Evolutionary conservation across 2,329 filamentous ascomycete species (phyloP).

Genomic region (Mycosphaerella sp.): DNA sequence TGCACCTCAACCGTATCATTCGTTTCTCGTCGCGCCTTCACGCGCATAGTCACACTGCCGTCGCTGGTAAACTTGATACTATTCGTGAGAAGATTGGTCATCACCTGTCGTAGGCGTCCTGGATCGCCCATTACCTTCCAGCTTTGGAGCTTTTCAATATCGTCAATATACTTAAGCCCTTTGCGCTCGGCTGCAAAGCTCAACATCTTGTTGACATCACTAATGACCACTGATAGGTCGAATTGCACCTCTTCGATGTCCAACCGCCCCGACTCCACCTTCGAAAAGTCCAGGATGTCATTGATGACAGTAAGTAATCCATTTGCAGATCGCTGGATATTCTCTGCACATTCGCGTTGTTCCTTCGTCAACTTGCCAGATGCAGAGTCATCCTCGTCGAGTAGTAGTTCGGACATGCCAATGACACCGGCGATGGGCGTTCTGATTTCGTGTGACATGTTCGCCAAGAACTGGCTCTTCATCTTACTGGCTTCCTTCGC

Average conservation of each 20-base stretch:
- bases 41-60: slow-evolving; percentile 61
- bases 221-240: slow-evolving; percentile 64
- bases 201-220: slow-evolving; percentile 81
- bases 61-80: slow-evolving; percentile 69
- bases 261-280: slow-evolving; percentile 66
- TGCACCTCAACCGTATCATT: slow-evolving; percentile 60
- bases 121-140: slow-evolving; percentile 82
- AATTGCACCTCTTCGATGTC: slow-evolving; percentile 79
- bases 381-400: slow-evolving; percentile 50
- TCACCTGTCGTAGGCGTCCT: slow-evolving; percentile 74
- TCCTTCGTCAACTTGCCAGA: slow-evolving; percentile 53
- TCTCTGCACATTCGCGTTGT: slow-evolving; percentile 67
- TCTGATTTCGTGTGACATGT: slow-evolving; percentile 42
- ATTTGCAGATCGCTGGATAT: slow-evolving; percentile 72
- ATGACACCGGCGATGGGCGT: slow-evolving; percentile 71
- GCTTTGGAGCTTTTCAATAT: slow-evolving; percentile 56
- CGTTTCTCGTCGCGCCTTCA: slow-evolving; percentile 58
- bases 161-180: slow-evolving; percentile 64
- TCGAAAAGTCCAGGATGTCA: slow-evolving; percentile 85
- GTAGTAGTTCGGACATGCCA: slow-evolving; percentile 69
- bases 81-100: slow-evolving; percentile 72
- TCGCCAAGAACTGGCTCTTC: slow-evolving; percentile 73
- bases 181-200: slow-evolving; percentile 77
- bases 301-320: slow-evolving; percentile 83
- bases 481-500: slow-evolving; percentile 74